Percentiles rank a stretch among this genome's conserved stretches.
Evolutionary conservation across 805 yeast genomes (phyloP).

Genomic region (Candida khao-thaluensis): DNA sequence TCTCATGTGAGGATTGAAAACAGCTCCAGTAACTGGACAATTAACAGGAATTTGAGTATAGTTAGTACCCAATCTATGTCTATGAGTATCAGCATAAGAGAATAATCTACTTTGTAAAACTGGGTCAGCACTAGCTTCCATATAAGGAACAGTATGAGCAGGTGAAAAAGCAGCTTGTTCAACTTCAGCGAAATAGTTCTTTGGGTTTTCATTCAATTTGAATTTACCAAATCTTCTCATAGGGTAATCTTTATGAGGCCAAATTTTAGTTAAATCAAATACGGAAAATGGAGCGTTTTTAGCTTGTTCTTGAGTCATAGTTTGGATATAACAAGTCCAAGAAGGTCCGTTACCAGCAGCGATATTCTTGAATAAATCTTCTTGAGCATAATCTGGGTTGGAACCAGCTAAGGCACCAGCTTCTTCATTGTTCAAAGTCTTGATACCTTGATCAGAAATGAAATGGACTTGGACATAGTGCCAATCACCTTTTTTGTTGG

Average conservation of each 20-base stretch:
- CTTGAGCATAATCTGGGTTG: conserved; percentile 80
- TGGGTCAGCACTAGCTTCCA: conserved; percentile 76
- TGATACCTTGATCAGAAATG: conserved; percentile 60
- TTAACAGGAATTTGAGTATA: conserved; percentile 87
- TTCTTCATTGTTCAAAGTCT: conserved; percentile 57
- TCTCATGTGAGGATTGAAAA: conserved; percentile 66
- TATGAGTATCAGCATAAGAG: conserved; percentile 75
- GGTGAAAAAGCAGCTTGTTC: conserved; percentile 69
- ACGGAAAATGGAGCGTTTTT: conserved; percentile 74
- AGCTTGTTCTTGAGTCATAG: conserved; percentile 83
- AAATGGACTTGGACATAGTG: conserved; percentile 76
- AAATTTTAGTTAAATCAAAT: conserved; percentile 86
- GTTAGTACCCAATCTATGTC: conserved; percentile 73
- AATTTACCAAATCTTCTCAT: conserved; percentile 81
- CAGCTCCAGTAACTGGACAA: conserved; percentile 60
- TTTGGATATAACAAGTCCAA: conserved; percentile 83
- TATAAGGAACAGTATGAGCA: conserved; percentile 68
- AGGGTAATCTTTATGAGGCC: conserved; percentile 89
- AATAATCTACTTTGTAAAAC: conserved; percentile 74
- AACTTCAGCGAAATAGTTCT: conserved; percentile 77
- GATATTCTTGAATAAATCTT: conserved; percentile 76
- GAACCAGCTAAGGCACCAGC: conserved; percentile 67
- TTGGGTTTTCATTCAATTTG: conserved; percentile 77
- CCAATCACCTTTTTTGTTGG: conserved; percentile 74
- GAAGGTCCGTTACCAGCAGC: conserved; percentile 76